These are phyloP conservation scores for Camelina neglecta DNA, from an alignment of 345 rosid genomes.

Conservation along the genomic window DNA sequence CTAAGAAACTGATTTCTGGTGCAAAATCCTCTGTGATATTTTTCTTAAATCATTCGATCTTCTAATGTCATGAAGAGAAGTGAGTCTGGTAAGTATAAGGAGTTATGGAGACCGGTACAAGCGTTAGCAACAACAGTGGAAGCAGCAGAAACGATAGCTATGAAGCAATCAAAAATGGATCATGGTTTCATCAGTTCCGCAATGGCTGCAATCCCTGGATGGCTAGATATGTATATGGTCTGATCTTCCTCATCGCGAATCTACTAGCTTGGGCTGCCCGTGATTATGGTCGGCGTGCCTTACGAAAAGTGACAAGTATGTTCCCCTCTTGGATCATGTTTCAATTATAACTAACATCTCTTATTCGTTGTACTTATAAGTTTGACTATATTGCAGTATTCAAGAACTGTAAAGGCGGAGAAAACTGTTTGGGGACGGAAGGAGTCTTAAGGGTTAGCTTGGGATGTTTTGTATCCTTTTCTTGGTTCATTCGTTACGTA, in stretches of 20 bases:
- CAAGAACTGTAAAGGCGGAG: conserved; percentile 69
- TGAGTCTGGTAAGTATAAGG: conserved; percentile 37
- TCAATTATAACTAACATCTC: not conserved
- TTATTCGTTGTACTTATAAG: conserved; percentile 26
- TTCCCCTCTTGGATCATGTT: conserved; percentile 2
- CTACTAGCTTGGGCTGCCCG: conserved; percentile 90
- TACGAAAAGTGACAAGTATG: conserved; percentile 72
- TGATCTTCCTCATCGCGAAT: conserved; percentile 78
- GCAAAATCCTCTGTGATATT: not conserved
- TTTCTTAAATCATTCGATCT: conserved; percentile 23
- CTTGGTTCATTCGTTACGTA: conserved; percentile 16
- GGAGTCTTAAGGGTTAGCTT: conserved; percentile 96
- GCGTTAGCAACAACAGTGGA: conserved; percentile 22
- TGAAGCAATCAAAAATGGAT: conserved; percentile 52
- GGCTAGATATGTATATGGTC: conserved; percentile 85
- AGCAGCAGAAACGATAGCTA: conserved; percentile 42
- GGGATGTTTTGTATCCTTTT: conserved; percentile 96
- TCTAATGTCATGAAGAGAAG: conserved; percentile 57
- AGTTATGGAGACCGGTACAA: conserved; percentile 66
- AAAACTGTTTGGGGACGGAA: conserved; percentile 86
- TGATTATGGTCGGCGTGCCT: conserved; percentile 75
- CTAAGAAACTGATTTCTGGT: conserved; percentile 13
- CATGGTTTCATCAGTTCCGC: conserved; percentile 84
- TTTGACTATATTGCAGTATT: conserved; percentile 58
- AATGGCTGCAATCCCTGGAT: conserved; percentile 92